Conservation (phyloP, 1,284 basidiomycete genomes). For the Taiwanofungus camphoratus region DNA sequence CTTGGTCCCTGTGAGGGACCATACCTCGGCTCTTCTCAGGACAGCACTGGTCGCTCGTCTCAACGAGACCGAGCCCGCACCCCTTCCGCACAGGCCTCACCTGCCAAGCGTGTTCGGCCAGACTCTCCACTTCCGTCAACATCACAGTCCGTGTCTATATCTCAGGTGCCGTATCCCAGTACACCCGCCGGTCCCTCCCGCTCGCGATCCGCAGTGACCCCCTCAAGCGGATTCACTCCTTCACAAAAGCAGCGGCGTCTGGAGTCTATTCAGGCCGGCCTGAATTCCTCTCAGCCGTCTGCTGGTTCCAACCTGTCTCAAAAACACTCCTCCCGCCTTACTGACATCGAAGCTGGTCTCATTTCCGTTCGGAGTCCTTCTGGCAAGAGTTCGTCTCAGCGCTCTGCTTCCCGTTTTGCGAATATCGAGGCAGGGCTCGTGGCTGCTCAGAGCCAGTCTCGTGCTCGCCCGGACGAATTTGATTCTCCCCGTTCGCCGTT, state of each 20-base stretch:
- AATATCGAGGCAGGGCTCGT: not conserved
- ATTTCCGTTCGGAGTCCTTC: no score
- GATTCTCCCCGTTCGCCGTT: slow-evolving; percentile 9
- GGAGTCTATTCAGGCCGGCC: slow-evolving; percentile 1
- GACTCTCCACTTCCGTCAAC: not conserved
- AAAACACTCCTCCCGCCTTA: not conserved
- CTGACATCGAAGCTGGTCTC: not conserved
- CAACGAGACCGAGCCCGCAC: slow-evolving; percentile 12
- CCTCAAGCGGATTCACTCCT: slow-evolving; percentile 9
- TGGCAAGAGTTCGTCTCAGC: not conserved
- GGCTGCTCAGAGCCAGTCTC: not conserved
- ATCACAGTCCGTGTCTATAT: not conserved
- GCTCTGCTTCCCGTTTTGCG: no score
- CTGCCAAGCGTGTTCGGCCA: slow-evolving; percentile 5
- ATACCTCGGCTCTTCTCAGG: not conserved
- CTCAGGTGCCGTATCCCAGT: slow-evolving; percentile 6
- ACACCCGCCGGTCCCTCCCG: slow-evolving; percentile 8
- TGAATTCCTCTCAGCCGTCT: not conserved
- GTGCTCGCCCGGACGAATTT: no score
- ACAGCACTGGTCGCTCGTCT: slow-evolving; percentile 11
- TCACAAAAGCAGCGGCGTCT: slow-evolving; percentile 6
- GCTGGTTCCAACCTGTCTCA: not conserved
- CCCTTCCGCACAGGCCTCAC: slow-evolving; percentile 4
- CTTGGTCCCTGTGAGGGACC: no score
- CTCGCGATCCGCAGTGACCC: slow-evolving; percentile 1